Evolutionary conservation across 2,329 filamentous ascomycete species (phyloP).

Genomic region (Aspergillus pseudotamarii): DNA sequence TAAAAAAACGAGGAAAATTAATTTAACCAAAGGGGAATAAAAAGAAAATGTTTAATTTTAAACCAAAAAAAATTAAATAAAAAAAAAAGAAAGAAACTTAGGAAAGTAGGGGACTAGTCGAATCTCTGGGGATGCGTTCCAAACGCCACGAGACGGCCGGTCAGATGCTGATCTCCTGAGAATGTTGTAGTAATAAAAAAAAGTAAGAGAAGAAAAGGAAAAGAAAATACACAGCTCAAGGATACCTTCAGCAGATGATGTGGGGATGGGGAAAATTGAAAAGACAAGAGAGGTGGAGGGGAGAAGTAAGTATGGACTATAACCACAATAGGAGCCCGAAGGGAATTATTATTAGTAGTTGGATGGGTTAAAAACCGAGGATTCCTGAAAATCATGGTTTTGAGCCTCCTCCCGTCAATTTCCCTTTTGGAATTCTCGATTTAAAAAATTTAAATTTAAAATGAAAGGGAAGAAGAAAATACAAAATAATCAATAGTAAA

Average conservation of each 20-base stretch:
- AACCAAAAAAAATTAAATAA: neutral
- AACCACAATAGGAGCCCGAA: constrained; percentile 10
- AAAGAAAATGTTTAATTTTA: constrained; percentile 8
- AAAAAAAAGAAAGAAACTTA: constrained; percentile 1
- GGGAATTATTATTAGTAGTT: constrained; percentile 13
- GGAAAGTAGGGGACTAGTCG: constrained; percentile 7
- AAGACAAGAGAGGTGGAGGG: neutral
- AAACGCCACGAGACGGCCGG: constrained; percentile 20
- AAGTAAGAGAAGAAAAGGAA: constrained; percentile 4
- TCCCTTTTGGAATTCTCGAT: neutral
- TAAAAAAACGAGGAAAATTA: constrained; percentile 2
- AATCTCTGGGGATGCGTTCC: constrained; percentile 15
- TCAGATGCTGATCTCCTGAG: constrained; percentile 22
- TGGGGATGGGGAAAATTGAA: constrained; percentile 2
- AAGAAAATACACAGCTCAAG: constrained; percentile 3
- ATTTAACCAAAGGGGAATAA: neutral
- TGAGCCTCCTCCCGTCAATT: constrained; percentile 25
- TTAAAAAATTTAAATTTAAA: neutral
- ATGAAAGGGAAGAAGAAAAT: neutral
- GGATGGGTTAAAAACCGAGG: neutral
- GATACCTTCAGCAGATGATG: constrained; percentile 3
- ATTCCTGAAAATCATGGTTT: constrained; percentile 21
- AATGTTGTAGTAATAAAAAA: constrained; percentile 7
- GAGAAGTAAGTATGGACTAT: neutral
- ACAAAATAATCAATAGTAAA: neutral